phyloP scores from a whole-genome alignment of 345 rosid genomes.

The Sisymbrium altissimum region DNA sequence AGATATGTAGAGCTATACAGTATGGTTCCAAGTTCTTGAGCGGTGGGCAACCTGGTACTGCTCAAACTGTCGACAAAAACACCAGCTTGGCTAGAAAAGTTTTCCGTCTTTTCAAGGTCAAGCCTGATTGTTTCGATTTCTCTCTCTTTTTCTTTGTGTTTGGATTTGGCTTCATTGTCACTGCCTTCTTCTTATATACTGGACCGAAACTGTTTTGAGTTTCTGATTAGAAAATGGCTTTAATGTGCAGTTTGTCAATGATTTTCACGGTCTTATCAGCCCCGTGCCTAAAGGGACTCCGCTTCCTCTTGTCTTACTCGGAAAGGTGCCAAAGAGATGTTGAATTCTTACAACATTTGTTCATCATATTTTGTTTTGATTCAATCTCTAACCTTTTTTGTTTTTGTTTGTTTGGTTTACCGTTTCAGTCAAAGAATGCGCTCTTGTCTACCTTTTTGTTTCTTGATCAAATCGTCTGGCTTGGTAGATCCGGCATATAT shows the following conservation, averaged over 20 bases:
- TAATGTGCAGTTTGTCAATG: constrained; percentile 74
- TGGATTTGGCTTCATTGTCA: no score
- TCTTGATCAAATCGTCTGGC: constrained; percentile 98
- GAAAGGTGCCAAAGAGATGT: constrained; percentile 57
- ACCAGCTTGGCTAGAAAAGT: constrained; percentile 98
- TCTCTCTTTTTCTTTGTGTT: not conserved
- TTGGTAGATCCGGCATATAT: constrained; percentile 85
- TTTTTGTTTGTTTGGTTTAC: constrained; percentile 16
- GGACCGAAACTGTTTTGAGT: not conserved
- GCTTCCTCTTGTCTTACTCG: constrained; percentile 75
- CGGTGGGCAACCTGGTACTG: constrained; percentile 82
- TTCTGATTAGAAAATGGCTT: not conserved
- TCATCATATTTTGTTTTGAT: not conserved
- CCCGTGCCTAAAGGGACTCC: constrained; percentile 91
- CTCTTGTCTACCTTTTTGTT: constrained; percentile 81
- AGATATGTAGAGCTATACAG: constrained; percentile 98
- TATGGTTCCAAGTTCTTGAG: constrained; percentile 94
- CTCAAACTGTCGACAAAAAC: constrained; percentile 86
- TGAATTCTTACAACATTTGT: not conserved
- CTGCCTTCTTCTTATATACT: constrained; percentile 1
- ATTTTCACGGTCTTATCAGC: constrained; percentile 78
- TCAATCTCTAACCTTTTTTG: not conserved
- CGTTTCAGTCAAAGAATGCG: constrained; percentile 82
- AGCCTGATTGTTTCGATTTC: not conserved
- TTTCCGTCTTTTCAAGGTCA: constrained; percentile 93